Percentiles rank a stretch among this genome's conserved stretches.
These are phyloP conservation scores for Shiraia bambusicola DNA, from an alignment of 2,329 filamentous ascomycete genomes.

Conservation along the genomic window DNA sequence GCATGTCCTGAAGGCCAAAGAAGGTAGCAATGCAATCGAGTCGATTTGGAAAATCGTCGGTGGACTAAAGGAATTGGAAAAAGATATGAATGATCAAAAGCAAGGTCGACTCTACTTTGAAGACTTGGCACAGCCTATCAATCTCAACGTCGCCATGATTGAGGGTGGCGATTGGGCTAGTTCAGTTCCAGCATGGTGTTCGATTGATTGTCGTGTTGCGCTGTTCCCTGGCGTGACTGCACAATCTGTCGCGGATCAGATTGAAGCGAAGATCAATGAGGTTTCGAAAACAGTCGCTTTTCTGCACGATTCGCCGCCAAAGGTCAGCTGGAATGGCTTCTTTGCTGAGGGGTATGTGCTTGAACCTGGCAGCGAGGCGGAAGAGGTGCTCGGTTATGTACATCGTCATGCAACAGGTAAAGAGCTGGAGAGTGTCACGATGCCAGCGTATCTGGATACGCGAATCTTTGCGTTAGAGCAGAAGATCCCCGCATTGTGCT, in stretches of 20 bases:
- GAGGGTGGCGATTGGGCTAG: slow-evolving; percentile 25
- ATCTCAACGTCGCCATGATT: slow-evolving; percentile 24
- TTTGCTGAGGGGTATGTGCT: slow-evolving; percentile 24
- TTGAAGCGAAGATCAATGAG: slow-evolving; percentile 12
- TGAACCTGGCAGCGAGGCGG: slow-evolving; percentile 17
- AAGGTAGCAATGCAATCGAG: slow-evolving; percentile 21
- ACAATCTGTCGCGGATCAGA: slow-evolving; percentile 17
- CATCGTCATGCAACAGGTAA: slow-evolving; percentile 17
- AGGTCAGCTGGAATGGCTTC: slow-evolving; percentile 23
- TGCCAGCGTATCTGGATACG: slow-evolving; percentile 20
- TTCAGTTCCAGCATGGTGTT: slow-evolving; percentile 23
- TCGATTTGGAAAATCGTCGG: slow-evolving; percentile 17
- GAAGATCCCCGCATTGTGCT: slow-evolving; percentile 23
- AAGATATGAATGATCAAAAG: slow-evolving; percentile 20
- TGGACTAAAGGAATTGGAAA: slow-evolving; percentile 18
- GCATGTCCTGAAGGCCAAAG: slow-evolving; percentile 18
- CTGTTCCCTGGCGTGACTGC: slow-evolving; percentile 21
- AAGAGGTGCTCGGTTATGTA: slow-evolving; percentile 12
- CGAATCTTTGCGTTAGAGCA: slow-evolving; percentile 21
- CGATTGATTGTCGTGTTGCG: slow-evolving; percentile 23
- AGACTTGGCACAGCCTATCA: slow-evolving; percentile 15
- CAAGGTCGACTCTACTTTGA: slow-evolving; percentile 17
- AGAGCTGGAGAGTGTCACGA: slow-evolving; percentile 13
- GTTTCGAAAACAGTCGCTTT: slow-evolving; percentile 12
- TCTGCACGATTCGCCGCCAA: slow-evolving; percentile 17